phyloP scores from a whole-genome alignment of 1,284 basidiomycete species.

The Moniliophthora roreri region DNA sequence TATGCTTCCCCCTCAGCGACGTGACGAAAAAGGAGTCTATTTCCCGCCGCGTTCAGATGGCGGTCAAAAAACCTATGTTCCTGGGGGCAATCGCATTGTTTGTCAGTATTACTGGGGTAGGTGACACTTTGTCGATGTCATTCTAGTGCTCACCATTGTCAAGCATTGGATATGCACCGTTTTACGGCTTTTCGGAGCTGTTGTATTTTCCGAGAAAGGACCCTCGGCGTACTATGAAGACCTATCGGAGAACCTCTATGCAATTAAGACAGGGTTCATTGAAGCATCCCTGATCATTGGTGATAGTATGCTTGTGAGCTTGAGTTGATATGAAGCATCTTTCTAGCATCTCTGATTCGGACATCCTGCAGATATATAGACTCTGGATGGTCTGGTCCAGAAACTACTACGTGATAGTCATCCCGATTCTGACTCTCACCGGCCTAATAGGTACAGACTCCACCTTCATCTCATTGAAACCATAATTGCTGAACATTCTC shows the following conservation, averaged over 20 bases:
- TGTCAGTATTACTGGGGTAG: slow-evolving; percentile 12
- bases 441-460: no score
- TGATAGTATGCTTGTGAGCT: slow-evolving; percentile 19
- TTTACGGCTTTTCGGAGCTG: slow-evolving; percentile 15
- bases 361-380: background rate
- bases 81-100: slow-evolving; percentile 7
- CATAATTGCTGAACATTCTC: no score
- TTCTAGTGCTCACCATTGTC: background rate
- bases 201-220: slow-evolving; percentile 7
- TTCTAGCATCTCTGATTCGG: background rate
- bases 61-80: slow-evolving; percentile 14
- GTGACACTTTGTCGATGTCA: slow-evolving; percentile 1
- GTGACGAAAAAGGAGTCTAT: background rate
- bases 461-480: no score
- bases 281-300: slow-evolving; percentile 10
- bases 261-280: slow-evolving; percentile 13
- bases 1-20: background rate
- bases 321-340: slow-evolving; percentile 1
- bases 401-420: no score
- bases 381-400: no score
- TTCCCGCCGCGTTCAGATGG: no score
- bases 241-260: slow-evolving; percentile 9
- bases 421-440: no score
- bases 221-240: slow-evolving; percentile 12
- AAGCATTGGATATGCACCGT: slow-evolving; percentile 18